These are phyloP conservation scores for Colletotrichum acutatum DNA, from an alignment of 2,329 filamentous ascomycete genomes.

Conservation along the genomic window DNA sequence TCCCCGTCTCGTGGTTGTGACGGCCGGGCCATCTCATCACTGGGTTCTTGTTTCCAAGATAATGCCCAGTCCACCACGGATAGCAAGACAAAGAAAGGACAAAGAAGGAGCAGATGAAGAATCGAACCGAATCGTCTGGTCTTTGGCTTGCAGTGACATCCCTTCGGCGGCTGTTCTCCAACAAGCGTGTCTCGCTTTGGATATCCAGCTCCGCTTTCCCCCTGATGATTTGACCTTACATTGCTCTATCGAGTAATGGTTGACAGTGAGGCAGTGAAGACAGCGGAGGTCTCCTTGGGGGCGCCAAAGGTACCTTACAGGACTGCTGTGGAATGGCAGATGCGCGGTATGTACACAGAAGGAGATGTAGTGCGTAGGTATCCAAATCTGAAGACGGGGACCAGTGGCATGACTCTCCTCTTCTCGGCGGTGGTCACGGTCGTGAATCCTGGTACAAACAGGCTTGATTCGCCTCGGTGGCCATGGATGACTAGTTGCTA, in stretches of 20 bases:
- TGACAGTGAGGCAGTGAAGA: background rate
- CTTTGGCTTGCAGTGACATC: conserved; percentile 21
- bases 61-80: background rate
- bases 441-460: conserved; percentile 29
- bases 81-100: conserved; percentile 11
- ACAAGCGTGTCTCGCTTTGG: conserved; percentile 13
- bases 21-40: conserved; percentile 6
- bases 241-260: background rate
- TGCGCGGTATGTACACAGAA: conserved; percentile 19
- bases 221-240: conserved; percentile 7
- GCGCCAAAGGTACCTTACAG: conserved; percentile 33
- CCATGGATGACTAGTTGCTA: conserved; percentile 14
- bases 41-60: background rate
- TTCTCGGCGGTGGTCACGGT: conserved; percentile 19
- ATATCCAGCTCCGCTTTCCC: background rate
- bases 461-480: conserved; percentile 28
- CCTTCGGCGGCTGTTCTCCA: conserved; percentile 27
- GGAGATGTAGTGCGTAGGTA: background rate
- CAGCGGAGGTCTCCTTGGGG: background rate
- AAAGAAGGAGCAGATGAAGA: conserved; percentile 12
- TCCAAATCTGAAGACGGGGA: background rate
- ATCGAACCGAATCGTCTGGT: conserved; percentile 18
- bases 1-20: background rate
- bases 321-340: conserved; percentile 28
- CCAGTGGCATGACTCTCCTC: conserved; percentile 29